These are phyloP conservation scores for Populus davidiana DNA, from an alignment of 345 rosid genomes.

Conservation along the genomic window DNA sequence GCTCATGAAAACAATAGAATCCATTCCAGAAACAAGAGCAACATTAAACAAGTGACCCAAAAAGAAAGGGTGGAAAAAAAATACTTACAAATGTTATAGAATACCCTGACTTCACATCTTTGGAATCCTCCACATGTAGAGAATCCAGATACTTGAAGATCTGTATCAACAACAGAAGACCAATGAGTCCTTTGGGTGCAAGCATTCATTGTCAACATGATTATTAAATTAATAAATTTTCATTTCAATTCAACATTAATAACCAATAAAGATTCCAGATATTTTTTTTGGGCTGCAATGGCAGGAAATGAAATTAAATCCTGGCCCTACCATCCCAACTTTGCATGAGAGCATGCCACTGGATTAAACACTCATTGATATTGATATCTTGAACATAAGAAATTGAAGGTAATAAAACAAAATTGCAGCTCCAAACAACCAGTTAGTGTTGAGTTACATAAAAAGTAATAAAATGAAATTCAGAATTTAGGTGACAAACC, in stretches of 20 bases:
- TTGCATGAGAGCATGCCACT: neutral
- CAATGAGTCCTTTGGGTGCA: neutral
- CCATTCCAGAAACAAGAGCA: neutral
- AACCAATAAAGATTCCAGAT: neutral
- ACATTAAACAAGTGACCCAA: neutral
- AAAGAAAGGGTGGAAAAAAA: neutral
- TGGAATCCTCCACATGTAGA: conserved; percentile 28
- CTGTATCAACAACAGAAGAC: conserved; percentile 3
- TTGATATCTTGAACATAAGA: neutral
- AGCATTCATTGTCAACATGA: neutral
- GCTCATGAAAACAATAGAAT: neutral
- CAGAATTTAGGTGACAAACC: conserved; percentile 8
- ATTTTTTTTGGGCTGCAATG: neutral
- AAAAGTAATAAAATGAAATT: neutral
- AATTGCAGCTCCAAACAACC: neutral
- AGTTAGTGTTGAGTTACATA: neutral
- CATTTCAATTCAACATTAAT: neutral
- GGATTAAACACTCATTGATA: neutral
- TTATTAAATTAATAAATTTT: neutral
- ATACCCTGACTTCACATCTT: conserved; percentile 27
- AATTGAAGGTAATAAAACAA: neutral
- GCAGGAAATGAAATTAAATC: neutral
- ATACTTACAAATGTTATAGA: conserved; percentile 23
- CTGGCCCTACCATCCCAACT: neutral
- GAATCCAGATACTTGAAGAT: conserved; percentile 24